Percentiles rank a stretch among this genome's conserved stretches.
Conservation (phyloP, 352 stramenopile genomes). For the Blastocystis sp. region DNA sequence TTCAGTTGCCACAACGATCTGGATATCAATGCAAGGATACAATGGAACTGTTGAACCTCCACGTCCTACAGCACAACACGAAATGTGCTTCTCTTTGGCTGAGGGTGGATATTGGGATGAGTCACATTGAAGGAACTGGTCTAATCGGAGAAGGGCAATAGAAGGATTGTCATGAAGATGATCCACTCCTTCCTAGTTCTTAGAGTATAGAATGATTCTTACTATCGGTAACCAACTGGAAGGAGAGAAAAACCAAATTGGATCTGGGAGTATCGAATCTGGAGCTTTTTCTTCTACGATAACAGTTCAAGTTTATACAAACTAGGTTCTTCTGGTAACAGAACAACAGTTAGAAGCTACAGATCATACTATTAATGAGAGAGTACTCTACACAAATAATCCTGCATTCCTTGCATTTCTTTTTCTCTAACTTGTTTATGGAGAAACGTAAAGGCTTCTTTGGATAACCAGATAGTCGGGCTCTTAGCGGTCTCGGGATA, state of each 20-base stretch:
- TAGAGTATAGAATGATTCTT: background rate
- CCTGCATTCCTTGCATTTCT: slow-evolving; percentile 10
- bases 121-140: background rate
- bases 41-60: background rate
- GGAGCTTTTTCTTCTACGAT: background rate
- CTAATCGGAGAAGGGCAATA: background rate
- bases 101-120: background rate
- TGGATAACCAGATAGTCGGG: background rate
- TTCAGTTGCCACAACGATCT: slow-evolving; percentile 43
- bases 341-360: background rate
- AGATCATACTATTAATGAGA: background rate
- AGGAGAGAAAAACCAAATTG: background rate
- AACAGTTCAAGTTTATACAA: background rate
- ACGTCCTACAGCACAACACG: background rate
- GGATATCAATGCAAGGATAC: background rate
- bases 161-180: background rate
- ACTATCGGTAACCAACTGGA: background rate
- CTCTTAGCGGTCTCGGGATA: too few species aligned
- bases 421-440: background rate
- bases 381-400: background rate
- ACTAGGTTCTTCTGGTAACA: background rate
- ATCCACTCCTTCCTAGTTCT: background rate
- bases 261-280: background rate
- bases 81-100: background rate
- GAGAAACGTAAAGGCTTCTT: background rate